phyloP scores from a whole-genome alignment of 495 filamentous ascomycete species.

The Xanthoparmelia taractica region DNA sequence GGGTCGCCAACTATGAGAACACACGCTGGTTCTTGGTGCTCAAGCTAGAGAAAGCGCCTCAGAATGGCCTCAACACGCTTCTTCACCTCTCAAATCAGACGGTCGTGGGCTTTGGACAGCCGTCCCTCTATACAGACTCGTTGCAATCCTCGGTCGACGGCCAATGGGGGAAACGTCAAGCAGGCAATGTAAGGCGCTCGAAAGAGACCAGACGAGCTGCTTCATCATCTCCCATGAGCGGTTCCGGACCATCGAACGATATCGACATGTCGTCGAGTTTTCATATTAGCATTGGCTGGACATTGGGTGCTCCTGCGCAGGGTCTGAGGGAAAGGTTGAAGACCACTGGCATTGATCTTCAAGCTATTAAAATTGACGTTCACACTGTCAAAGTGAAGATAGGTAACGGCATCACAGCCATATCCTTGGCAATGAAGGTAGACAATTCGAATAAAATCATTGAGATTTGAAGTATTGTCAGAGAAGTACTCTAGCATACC shows the following conservation, averaged over 20 bases:
- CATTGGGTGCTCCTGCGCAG: conserved; percentile 38
- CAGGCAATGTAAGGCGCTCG: no score
- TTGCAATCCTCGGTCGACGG: not conserved
- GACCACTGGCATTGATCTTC: conserved; percentile 19
- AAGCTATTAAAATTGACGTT: conserved; percentile 36
- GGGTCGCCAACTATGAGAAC: conserved; percentile 65
- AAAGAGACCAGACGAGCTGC: not conserved
- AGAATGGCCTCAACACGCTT: conserved; percentile 55
- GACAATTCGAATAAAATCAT: conserved; percentile 23
- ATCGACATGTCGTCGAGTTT: conserved; percentile 42
- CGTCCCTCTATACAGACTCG: conserved; percentile 53
- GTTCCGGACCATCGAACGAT: conserved; percentile 12
- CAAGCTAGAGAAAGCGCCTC: conserved; percentile 40
- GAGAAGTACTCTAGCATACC: not conserved
- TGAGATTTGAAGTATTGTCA: not conserved
- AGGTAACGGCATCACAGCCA: conserved; percentile 52
- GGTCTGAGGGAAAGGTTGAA: conserved; percentile 33
- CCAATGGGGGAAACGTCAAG: not conserved
- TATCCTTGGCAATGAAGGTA: conserved; percentile 34
- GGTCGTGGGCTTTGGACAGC: conserved; percentile 54
- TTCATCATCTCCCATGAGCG: not conserved
- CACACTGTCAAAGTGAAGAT: conserved; percentile 57
- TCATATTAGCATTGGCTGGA: conserved; percentile 68
- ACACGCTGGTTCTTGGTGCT: conserved; percentile 85
- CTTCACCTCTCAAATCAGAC: conserved; percentile 57